phyloP scores from a whole-genome alignment of 129 eudicot genomes.

The Helianthus tuberosus region DNA sequence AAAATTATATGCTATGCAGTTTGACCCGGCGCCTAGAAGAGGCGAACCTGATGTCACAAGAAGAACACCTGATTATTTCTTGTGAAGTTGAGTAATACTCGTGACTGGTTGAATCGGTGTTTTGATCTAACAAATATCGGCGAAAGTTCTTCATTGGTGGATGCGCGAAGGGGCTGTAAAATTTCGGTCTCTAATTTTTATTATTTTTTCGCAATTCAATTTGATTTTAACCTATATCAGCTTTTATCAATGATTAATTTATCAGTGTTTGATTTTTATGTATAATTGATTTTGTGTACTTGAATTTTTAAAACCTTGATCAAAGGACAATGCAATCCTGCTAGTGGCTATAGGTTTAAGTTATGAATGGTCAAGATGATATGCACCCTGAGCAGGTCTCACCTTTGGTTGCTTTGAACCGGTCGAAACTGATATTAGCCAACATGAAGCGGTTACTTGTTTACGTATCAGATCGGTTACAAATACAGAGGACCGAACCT shows the following conservation, averaged over 20 bases:
- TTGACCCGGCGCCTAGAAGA: constrained; percentile 93
- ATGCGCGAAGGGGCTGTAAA: constrained; percentile 31
- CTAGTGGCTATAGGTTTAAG: background rate
- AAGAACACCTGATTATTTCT: constrained; percentile 85
- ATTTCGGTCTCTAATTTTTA: constrained; percentile 13
- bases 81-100: constrained; percentile 38
- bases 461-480: constrained; percentile 1
- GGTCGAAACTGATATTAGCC: background rate
- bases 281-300: background rate
- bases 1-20: constrained; percentile 44
- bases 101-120: constrained; percentile 14
- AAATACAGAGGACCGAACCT: background rate
- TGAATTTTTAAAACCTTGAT: background rate
- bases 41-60: constrained; percentile 94
- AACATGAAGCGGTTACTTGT: background rate
- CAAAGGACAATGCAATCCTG: background rate
- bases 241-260: constrained; percentile 16
- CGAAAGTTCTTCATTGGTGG: constrained; percentile 24
- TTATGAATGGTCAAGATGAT: background rate
- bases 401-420: background rate
- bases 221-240: constrained; percentile 36
- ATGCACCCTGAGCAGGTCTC: background rate
- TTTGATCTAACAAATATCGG: constrained; percentile 11
- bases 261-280: background rate
- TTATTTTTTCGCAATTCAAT: constrained; percentile 5